These are phyloP conservation scores for Mortierella polycephala DNA, from an alignment of 371 early-diverging fungal species.

Conservation along the genomic window DNA sequence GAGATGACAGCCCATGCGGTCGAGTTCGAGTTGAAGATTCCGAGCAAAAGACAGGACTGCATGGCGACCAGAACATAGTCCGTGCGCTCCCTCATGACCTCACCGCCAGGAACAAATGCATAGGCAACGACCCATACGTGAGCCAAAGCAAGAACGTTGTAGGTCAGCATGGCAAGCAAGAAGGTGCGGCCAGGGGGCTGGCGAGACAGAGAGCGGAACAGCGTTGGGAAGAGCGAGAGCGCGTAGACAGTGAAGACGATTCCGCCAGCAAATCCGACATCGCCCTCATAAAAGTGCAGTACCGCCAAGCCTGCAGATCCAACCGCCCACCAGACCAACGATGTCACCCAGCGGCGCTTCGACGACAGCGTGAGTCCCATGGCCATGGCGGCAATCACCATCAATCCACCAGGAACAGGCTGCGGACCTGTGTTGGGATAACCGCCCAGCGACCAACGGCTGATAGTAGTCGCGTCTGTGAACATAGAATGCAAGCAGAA, in stretches of 20 bases:
- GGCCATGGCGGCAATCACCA: conserved; percentile 70
- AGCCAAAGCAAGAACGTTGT: conserved; percentile 76
- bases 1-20: conserved; percentile 26
- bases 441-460: conserved; percentile 81
- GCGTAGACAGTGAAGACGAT: conserved; percentile 71
- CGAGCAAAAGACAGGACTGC: conserved; percentile 63
- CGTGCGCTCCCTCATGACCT: conserved; percentile 78
- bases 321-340: conserved; percentile 68
- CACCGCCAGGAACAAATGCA: conserved; percentile 86
- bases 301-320: conserved; percentile 65
- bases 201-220: conserved; percentile 66
- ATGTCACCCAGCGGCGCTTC: conserved; percentile 67
- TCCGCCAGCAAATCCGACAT: conserved; percentile 74
- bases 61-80: conserved; percentile 70
- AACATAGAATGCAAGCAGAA: conserved; percentile 81
- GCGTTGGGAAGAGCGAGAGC: conserved; percentile 68
- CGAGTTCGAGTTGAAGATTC: conserved; percentile 60
- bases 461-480: conserved; percentile 78
- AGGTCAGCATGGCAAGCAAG: conserved; percentile 67
- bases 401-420: conserved; percentile 81
- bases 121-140: conserved; percentile 88
- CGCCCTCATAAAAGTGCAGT: conserved; percentile 68
- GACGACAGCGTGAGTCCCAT: conserved; percentile 66
- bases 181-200: conserved; percentile 78
- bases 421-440: conserved; percentile 81